Conservation (phyloP, 495 filamentous ascomycete genomes). For the Xylaria venustula region DNA sequence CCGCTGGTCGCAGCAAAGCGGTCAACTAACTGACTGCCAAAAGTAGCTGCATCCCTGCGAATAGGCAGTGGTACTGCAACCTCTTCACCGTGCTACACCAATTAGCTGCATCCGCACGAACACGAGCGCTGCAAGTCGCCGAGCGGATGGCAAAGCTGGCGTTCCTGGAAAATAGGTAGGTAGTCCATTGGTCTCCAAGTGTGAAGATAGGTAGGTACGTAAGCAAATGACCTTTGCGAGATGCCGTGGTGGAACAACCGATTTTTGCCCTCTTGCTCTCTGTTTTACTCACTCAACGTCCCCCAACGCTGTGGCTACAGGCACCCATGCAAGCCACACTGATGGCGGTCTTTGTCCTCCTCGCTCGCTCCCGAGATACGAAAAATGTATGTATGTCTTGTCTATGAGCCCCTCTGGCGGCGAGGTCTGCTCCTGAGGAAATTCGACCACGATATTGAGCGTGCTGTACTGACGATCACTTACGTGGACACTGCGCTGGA, state of each 20-base stretch:
- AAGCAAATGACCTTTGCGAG: background rate
- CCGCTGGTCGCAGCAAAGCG: background rate
- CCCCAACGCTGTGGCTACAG: background rate
- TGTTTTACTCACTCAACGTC: background rate
- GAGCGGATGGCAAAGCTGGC: background rate
- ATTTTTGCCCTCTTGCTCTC: background rate
- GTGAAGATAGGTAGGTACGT: background rate
- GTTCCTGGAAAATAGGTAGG: background rate
- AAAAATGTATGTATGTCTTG: background rate
- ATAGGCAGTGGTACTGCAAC: background rate
- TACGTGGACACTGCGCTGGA: conserved; percentile 5
- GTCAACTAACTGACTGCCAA: background rate
- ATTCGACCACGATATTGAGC: background rate
- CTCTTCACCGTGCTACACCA: conserved; percentile 5
- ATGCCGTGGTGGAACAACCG: background rate
- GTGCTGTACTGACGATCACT: background rate
- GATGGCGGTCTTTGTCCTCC: background rate
- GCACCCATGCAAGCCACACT: conserved; percentile 3
- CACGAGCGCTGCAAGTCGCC: conserved; percentile 9
- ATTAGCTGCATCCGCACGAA: conserved; percentile 10
- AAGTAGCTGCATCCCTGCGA: conserved; percentile 1
- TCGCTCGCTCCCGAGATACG: conserved; percentile 3
- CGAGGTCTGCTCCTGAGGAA: background rate
- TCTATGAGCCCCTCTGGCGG: background rate
- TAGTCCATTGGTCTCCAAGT: background rate